Conservation (phyloP, 2,329 filamentous ascomycete genomes). For the Cyclaneusma minus region DNA sequence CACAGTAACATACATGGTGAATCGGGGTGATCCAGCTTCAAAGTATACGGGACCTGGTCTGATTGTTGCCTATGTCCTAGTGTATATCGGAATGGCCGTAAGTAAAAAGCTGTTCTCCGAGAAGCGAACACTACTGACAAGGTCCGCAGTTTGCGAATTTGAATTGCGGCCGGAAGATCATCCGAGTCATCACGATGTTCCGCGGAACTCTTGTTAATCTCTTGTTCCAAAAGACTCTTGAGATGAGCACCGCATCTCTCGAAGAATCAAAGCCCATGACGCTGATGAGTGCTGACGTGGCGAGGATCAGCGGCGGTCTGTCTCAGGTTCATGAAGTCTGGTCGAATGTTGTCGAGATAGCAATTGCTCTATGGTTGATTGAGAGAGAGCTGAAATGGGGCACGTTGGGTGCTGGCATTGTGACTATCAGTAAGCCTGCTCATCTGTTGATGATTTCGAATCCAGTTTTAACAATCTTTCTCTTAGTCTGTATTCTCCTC, state of each 20-base stretch:
- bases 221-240: conserved; percentile 20
- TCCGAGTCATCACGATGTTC: conserved; percentile 11
- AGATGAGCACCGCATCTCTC: conserved; percentile 14
- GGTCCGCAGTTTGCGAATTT: conserved; percentile 2
- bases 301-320: conserved; percentile 21
- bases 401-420: conserved; percentile 7
- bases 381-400: conserved; percentile 14
- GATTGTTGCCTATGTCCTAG: conserved; percentile 16
- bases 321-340: conserved; percentile 16
- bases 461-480: conserved; percentile 11
- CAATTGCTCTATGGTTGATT: conserved; percentile 15
- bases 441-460: conserved; percentile 11
- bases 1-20: conserved; percentile 10
- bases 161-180: conserved; percentile 13
- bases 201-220: conserved; percentile 17
- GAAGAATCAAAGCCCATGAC: conserved; percentile 22
- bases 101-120: conserved; percentile 4
- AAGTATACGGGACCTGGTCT: conserved; percentile 13
- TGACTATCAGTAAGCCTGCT: conserved; percentile 16
- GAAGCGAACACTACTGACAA: conserved; percentile 3
- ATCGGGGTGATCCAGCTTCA: conserved; percentile 8
- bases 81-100: conserved; percentile 16
- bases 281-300: conserved; percentile 27
- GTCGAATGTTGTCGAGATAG: conserved; percentile 15
- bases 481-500: conserved; percentile 13